Evolutionary conservation across 2,329 filamentous ascomycete genomes (phyloP).

Genomic region (Fusarium tjaetaba): DNA sequence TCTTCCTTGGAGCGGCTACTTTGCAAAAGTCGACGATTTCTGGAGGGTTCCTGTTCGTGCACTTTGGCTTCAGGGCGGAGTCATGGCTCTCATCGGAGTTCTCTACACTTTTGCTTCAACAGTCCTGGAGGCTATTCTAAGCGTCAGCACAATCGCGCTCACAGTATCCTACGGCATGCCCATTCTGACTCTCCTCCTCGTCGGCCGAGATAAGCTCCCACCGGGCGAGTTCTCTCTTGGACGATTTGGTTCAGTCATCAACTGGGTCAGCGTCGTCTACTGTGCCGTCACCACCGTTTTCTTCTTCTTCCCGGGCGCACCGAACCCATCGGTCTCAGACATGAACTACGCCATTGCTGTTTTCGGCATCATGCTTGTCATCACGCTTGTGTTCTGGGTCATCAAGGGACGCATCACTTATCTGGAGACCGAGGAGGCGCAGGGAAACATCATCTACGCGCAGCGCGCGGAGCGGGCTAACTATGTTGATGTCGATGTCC

Average conservation of each 20-base stretch:
- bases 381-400: conserved; percentile 62
- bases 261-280: conserved; percentile 62
- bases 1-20: conserved; percentile 56
- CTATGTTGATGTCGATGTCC: conserved; percentile 8
- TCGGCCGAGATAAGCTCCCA: conserved; percentile 63
- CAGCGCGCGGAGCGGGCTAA: conserved; percentile 28
- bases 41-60: conserved; percentile 65
- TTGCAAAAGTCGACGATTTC: conserved; percentile 53
- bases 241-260: conserved; percentile 53
- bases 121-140: conserved; percentile 63
- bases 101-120: conserved; percentile 65
- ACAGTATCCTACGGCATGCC: conserved; percentile 62
- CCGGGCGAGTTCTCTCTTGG: conserved; percentile 58
- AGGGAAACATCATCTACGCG: conserved; percentile 39
- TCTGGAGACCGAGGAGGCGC: conserved; percentile 43
- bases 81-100: conserved; percentile 58
- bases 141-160: conserved; percentile 65
- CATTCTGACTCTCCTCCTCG: conserved; percentile 58
- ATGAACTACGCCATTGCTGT: conserved; percentile 69
- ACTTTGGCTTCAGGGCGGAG: conserved; percentile 61
- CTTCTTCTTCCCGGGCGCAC: conserved; percentile 62
- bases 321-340: conserved; percentile 57
- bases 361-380: conserved; percentile 64
- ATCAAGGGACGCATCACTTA: conserved; percentile 55
- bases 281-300: conserved; percentile 63